These are phyloP conservation scores for Onygenales sp. DNA, from an alignment of 2,329 filamentous ascomycete species.

Conservation along the genomic window DNA sequence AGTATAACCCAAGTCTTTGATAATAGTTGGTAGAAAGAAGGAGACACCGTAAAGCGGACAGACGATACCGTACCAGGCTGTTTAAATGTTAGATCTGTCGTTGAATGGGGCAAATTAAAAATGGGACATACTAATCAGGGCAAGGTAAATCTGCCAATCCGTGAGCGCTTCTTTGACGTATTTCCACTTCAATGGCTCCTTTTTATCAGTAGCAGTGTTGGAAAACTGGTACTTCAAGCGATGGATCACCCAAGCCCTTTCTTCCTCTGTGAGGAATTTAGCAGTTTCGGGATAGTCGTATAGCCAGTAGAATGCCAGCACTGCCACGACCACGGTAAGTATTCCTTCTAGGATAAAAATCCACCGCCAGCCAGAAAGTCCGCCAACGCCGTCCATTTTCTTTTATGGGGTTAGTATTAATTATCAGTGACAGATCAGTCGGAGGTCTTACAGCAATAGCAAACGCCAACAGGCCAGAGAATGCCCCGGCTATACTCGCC, in stretches of 20 bases:
- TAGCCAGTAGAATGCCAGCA: slow-evolving; percentile 36
- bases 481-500: slow-evolving; percentile 41
- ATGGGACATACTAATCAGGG: slow-evolving; percentile 24
- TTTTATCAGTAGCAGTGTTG: slow-evolving; percentile 17
- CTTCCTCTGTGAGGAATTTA: slow-evolving; percentile 31
- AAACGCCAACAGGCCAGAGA: slow-evolving; percentile 43
- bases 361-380: slow-evolving; percentile 41
- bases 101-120: too few species aligned
- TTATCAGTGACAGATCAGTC: neutral
- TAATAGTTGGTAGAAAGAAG: slow-evolving; percentile 32
- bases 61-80: slow-evolving; percentile 35
- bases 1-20: slow-evolving; percentile 31
- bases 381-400: slow-evolving; percentile 42
- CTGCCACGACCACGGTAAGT: slow-evolving; percentile 34
- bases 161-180: slow-evolving; percentile 31
- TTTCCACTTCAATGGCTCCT: slow-evolving; percentile 27
- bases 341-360: slow-evolving; percentile 43
- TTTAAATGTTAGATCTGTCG: neutral
- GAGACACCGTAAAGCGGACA: slow-evolving; percentile 35
- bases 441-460: slow-evolving; percentile 33
- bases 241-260: slow-evolving; percentile 29
- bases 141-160: slow-evolving; percentile 35
- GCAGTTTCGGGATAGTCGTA: slow-evolving; percentile 38
- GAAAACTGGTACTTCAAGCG: slow-evolving; percentile 28
- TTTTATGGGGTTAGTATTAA: slow-evolving; percentile 7